Percentiles rank a stretch among this genome's conserved stretches.
These are phyloP conservation scores for Globisporangium ultimum DNA, from an alignment of 352 stramenopile species.

Conservation along the genomic window DNA sequence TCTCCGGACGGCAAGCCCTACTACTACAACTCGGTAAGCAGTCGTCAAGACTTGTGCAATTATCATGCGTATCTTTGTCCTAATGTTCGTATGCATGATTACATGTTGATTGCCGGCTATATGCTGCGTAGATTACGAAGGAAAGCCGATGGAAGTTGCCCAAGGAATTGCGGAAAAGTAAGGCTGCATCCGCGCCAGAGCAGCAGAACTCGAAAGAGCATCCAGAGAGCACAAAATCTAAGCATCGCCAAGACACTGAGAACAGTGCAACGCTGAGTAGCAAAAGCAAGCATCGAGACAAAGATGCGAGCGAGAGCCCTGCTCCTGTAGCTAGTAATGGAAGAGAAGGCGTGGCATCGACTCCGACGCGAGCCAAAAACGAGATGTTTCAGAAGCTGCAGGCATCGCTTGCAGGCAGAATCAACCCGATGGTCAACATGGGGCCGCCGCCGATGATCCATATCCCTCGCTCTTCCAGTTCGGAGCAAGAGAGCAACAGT, in stretches of 20 bases:
- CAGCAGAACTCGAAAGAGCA: slow-evolving; percentile 1
- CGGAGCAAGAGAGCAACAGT: slow-evolving; percentile 1
- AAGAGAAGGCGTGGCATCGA: neutral
- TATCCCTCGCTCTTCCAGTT: slow-evolving; percentile 12
- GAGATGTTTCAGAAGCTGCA: slow-evolving; percentile 50
- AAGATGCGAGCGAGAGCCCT: neutral
- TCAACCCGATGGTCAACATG: slow-evolving; percentile 21
- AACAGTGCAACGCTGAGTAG: neutral
- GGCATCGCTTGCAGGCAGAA: slow-evolving; percentile 43
- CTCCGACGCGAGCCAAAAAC: slow-evolving; percentile 17
- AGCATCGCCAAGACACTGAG: neutral
- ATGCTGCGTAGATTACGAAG: slow-evolving; percentile 27
- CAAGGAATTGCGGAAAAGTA: slow-evolving; percentile 10
- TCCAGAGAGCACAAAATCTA: slow-evolving; percentile 9
- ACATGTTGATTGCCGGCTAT: too few relatives aligned
- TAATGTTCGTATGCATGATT: neutral
- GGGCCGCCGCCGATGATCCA: slow-evolving; percentile 28
- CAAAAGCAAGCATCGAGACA: neutral
- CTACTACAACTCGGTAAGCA: slow-evolving; percentile 54
- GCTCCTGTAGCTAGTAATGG: neutral
- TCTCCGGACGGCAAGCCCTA: slow-evolving; percentile 55
- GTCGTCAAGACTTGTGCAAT: neutral
- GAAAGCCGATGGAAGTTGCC: slow-evolving; percentile 66
- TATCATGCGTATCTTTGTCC: neutral
- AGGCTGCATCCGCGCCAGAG: neutral